Evolutionary conservation across 768 basidiomycete genomes (phyloP).

Genomic region (Amanita subjunquillea): DNA sequence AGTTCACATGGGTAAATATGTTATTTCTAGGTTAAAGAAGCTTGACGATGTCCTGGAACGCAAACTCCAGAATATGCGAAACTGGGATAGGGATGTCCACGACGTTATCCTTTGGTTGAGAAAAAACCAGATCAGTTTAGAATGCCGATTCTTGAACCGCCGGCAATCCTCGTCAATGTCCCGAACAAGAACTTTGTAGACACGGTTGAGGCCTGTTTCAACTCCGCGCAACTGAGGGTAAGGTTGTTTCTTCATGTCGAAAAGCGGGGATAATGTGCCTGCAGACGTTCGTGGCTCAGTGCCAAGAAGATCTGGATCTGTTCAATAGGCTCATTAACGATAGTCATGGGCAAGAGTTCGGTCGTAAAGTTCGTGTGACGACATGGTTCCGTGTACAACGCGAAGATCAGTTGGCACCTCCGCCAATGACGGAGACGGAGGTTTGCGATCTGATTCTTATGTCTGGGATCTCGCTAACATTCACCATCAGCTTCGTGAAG

Average conservation of each 20-base stretch:
- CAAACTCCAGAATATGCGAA: conserved; percentile 43
- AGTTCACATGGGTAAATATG: not conserved
- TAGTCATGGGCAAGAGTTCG: conserved; percentile 31
- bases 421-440: conserved; percentile 53
- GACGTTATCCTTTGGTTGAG: conserved; percentile 70
- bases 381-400: conserved; percentile 53
- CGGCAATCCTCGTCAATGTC: conserved; percentile 61
- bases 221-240: conserved; percentile 51
- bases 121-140: conserved; percentile 55
- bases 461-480: not conserved
- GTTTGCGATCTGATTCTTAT: conserved; percentile 23
- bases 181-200: conserved; percentile 51
- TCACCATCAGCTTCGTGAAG: conserved; percentile 35
- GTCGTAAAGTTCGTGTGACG: conserved; percentile 43
- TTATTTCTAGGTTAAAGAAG: conserved; percentile 32
- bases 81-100: conserved; percentile 49
- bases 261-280: not conserved
- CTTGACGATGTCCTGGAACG: conserved; percentile 46
- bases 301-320: conserved; percentile 67
- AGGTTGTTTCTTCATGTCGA: conserved; percentile 7
- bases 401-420: conserved; percentile 24
- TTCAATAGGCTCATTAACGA: conserved; percentile 67
- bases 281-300: conserved; percentile 82
- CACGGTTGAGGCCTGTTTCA: conserved; percentile 70
- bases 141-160: conserved; percentile 81